Evolutionary conservation across 148 eudicot genomes (phyloP).

Genomic region (Camellia japonica): DNA sequence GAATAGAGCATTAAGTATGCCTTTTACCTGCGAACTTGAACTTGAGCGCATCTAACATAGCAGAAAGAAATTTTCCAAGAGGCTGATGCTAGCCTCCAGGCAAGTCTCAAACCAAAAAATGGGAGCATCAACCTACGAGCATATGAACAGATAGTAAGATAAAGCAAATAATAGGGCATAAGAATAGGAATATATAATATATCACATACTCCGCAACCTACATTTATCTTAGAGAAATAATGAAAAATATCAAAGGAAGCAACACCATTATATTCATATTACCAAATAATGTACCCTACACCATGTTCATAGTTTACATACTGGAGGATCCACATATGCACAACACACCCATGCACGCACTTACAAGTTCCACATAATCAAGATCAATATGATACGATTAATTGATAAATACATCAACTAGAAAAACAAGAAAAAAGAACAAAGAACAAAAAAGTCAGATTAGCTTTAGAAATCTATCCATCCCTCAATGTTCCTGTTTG

Average conservation of each 20-base stretch:
- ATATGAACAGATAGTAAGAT: conserved; percentile 19
- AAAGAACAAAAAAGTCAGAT: background rate
- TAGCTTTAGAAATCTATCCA: background rate
- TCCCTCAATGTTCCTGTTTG: background rate
- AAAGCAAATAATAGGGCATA: background rate
- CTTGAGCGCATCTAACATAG: conserved; percentile 34
- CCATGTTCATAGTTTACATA: background rate
- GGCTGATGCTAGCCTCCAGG: conserved; percentile 48
- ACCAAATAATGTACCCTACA: background rate
- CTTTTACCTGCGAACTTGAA: conserved; percentile 44
- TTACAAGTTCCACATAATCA: background rate
- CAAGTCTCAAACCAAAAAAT: conserved; percentile 37
- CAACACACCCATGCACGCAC: background rate
- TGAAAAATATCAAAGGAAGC: background rate
- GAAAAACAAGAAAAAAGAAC: background rate
- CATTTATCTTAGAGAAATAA: background rate
- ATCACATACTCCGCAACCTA: background rate
- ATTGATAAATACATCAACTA: background rate
- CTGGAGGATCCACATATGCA: background rate
- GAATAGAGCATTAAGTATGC: background rate
- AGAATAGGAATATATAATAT: background rate
- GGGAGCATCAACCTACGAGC: conserved; percentile 65
- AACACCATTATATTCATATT: background rate
- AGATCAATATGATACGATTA: background rate
- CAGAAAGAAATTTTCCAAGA: conserved; percentile 45